Evolutionary conservation across 352 stramenopile genomes (phyloP), one percentile per base, ranked within the genome.

Genomic region (Pythium rishiriense): DNA sequence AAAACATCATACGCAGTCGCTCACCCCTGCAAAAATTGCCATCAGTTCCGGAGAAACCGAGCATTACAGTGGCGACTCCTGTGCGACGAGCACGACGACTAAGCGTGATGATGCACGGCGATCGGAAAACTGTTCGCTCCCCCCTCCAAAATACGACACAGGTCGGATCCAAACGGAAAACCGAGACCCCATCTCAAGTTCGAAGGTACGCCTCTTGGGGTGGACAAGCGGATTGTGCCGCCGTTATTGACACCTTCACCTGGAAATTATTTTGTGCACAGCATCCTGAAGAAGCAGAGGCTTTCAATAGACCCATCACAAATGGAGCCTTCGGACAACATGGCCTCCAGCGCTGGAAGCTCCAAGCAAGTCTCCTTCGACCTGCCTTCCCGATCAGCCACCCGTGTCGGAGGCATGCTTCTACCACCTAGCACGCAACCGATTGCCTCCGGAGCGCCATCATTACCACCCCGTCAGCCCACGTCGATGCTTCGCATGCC

Each of bases 281-380:
- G 83, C 64, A 92, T 92, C 52, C 71, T 92, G 2, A 92, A 92
- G 64, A 90, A 89, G 61, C 78, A 78, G 52, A 68, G 77, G 7
- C 33, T 74, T 0, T 70, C 63, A 51, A 42, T 70, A 9, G 62
- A 70, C 37, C 62, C 58, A 15, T 1, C 45, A 1, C 14, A 68
- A 39, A 22, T 41, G 6, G 22, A 17, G 28, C 66, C 26, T 15
- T 53, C 53, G 11, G 47, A 28, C 3, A 64, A 35, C 22, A 21
- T 45, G 28, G 47, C 43, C 24, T 51, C 66, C 47, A n/a, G 24
- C 45, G 0, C 21, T 55, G 29, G 46, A 45, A n/a, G 61, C 8
- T 37, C 64, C 26, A 92, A 90, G 71, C 81, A 90, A 69, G 81
- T 93, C 3, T 90, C 81, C 21, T 90, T 93, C 58, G 72, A 87